Percentiles rank a stretch among this genome's conserved stretches.
Evolutionary conservation across 202 grass and related monocot species (phyloP).

Genomic region (Schoenoplectus triqueter): DNA sequence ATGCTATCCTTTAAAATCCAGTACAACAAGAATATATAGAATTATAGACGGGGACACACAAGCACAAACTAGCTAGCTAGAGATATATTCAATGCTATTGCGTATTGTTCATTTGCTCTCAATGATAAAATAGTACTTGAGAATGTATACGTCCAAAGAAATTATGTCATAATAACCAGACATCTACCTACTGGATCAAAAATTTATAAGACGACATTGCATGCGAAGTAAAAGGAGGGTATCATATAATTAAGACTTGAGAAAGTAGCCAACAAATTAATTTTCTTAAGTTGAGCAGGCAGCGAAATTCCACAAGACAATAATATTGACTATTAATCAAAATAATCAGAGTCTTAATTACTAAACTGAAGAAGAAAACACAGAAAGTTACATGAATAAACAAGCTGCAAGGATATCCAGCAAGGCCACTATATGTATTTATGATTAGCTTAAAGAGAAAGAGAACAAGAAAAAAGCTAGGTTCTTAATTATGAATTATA

Average conservation of each 20-base stretch:
- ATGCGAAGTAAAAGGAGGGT: neutral
- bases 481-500: neutral
- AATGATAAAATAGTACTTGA: neutral
- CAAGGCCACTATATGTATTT: no score
- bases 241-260: neutral
- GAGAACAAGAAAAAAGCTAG: neutral
- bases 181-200: neutral
- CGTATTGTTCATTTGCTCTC: neutral
- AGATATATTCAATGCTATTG: slow-evolving; percentile 24
- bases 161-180: neutral
- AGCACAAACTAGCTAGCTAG: neutral
- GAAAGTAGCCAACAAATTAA: neutral
- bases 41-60: neutral
- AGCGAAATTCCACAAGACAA: neutral
- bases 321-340: neutral
- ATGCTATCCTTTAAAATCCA: neutral
- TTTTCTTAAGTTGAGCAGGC: neutral
- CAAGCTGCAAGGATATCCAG: neutral
- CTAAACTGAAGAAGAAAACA: neutral
- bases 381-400: neutral
- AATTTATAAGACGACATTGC: neutral
- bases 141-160: neutral
- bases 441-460: neutral
- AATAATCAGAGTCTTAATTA: neutral
- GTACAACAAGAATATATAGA: neutral